A percentile compares a stretch with the other conserved stretches of the same genome.
phyloP scores from a whole-genome alignment of 495 filamentous ascomycete genomes.

The Mytilinidion resinicola region DNA sequence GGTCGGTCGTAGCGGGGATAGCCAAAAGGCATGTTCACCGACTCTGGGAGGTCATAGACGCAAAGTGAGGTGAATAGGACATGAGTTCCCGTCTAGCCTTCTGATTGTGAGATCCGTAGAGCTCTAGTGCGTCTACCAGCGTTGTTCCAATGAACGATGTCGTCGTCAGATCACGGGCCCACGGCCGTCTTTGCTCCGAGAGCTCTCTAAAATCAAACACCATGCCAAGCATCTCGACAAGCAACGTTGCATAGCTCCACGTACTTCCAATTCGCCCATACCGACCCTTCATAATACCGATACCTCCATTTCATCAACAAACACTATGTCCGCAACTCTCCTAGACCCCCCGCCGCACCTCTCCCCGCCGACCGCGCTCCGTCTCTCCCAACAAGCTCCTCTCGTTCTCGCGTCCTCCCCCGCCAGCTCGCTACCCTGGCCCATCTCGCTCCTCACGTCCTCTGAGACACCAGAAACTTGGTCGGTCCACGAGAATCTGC shows the following conservation, averaged over 20 bases:
- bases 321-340: slow-evolving; percentile 31
- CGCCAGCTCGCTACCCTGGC: slow-evolving; percentile 43
- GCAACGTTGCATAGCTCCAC: background rate
- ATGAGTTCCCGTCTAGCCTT: background rate
- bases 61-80: background rate
- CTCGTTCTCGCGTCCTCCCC: slow-evolving; percentile 51
- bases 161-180: background rate
- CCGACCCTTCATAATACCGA: background rate
- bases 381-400: slow-evolving; percentile 73
- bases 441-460: slow-evolving; percentile 46
- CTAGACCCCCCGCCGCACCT: slow-evolving; percentile 34
- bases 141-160: slow-evolving; percentile 1
- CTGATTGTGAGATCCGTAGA: background rate
- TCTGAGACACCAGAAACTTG: slow-evolving; percentile 71
- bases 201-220: background rate
- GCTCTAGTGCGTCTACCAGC: background rate
- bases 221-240: slow-evolving; percentile 7
- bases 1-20: slow-evolving; percentile 10
- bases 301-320: background rate
- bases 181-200: background rate
- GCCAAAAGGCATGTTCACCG: slow-evolving; percentile 23
- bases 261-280: background rate
- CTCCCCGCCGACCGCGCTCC: slow-evolving; percentile 49
- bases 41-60: slow-evolving; percentile 3
- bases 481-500: slow-evolving; percentile 74